Conservation (phyloP, 495 filamentous ascomycete species). For the Penicillium salamii region DNA sequence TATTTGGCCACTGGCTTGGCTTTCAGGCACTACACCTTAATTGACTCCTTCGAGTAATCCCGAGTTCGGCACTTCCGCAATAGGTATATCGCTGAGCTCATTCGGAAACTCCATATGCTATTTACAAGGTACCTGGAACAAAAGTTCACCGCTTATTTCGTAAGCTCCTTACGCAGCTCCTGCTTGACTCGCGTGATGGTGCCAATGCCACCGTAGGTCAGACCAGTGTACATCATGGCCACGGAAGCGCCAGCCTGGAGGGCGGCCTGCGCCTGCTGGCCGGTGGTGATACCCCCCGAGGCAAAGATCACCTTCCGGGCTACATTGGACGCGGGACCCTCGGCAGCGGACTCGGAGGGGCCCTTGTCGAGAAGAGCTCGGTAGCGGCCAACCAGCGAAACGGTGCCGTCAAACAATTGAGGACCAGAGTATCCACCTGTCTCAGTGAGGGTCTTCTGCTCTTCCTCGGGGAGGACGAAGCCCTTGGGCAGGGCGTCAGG, state of each 20-base stretch:
- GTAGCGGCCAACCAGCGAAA: constrained; percentile 75
- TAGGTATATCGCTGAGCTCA: not conserved
- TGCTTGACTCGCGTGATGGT: constrained; percentile 82
- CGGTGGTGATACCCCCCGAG: constrained; percentile 84
- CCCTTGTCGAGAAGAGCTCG: constrained; percentile 64
- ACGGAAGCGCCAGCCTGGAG: constrained; percentile 84
- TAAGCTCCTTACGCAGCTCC: constrained; percentile 68
- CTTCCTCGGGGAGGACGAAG: constrained; percentile 59
- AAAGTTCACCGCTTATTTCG: constrained; percentile 27
- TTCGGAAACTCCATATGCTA: no score
- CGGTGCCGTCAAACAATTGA: constrained; percentile 73
- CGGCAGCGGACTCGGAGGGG: constrained; percentile 8
- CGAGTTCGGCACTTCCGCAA: constrained; percentile 11
- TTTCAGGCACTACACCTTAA: not conserved
- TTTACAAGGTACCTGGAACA: no score
- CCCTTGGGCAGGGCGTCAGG: constrained; percentile 64
- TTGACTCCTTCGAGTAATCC: constrained; percentile 22
- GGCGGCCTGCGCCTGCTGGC: constrained; percentile 72
- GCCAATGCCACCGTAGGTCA: constrained; percentile 83
- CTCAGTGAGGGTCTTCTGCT: constrained; percentile 66
- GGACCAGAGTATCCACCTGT: constrained; percentile 89
- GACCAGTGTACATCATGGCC: constrained; percentile 78
- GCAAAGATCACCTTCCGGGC: constrained; percentile 83
- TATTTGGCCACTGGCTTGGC: no score
- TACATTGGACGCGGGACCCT: constrained; percentile 1